Percentiles rank a stretch among this genome's conserved stretches.
Evolutionary conservation across 2,329 filamentous ascomycete species (phyloP).

Genomic region (Capronia epimyces): DNA sequence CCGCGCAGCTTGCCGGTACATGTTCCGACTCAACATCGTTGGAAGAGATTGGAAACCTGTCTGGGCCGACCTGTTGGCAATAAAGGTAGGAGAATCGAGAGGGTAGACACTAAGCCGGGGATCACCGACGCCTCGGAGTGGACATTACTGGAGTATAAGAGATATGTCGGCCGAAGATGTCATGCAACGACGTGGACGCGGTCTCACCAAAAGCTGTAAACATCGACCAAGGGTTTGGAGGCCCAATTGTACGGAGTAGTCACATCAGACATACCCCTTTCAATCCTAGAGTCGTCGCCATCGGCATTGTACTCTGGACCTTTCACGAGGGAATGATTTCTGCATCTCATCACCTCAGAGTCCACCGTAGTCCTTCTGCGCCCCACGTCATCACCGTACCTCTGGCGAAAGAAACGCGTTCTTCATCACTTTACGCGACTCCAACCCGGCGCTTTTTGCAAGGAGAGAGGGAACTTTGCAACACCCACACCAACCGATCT

Average conservation of each 20-base stretch:
- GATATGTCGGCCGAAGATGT: too few species aligned
- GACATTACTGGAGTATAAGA: too few species aligned
- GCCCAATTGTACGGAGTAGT: too few species aligned
- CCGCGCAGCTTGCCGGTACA: constrained; percentile 21
- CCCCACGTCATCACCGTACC: neutral
- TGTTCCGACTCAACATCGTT: constrained; percentile 22
- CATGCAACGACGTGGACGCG: neutral
- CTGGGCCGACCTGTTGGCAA: neutral
- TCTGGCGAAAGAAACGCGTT: neutral
- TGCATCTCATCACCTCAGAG: neutral
- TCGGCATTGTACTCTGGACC: too few species aligned
- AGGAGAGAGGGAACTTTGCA: neutral
- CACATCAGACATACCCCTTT: too few species aligned
- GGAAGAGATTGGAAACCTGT: neutral
- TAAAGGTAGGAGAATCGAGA: neutral
- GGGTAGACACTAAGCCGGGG: too few species aligned
- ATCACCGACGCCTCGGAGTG: too few species aligned
- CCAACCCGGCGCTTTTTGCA: constrained; percentile 5
- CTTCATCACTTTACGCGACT: constrained; percentile 3
- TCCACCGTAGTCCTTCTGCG: neutral
- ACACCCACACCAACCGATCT: neutral
- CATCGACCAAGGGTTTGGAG: too few species aligned
- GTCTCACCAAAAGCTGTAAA: neutral
- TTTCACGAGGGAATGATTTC: too few species aligned
- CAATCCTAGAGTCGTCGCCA: too few species aligned